Evolutionary conservation across 2,329 filamentous ascomycete genomes (phyloP).

Genomic region (Cercospora sesami): DNA sequence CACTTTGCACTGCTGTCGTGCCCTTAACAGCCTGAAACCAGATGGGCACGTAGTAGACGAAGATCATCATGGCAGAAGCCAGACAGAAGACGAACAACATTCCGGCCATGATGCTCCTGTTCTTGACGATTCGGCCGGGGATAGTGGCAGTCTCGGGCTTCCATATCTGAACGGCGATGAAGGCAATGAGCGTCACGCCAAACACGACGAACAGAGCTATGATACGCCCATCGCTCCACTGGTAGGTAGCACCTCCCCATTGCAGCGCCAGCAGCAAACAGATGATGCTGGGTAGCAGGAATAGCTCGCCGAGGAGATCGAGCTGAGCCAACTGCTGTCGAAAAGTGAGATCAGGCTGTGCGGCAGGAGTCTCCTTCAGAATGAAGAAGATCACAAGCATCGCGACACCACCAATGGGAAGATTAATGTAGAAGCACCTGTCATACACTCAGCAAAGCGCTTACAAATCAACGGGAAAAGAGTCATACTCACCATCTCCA

Average conservation of each 20-base stretch:
- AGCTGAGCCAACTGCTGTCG: conserved; percentile 47
- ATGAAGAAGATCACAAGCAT: conserved; percentile 43
- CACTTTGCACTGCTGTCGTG: conserved; percentile 47
- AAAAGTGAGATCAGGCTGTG: conserved; percentile 28
- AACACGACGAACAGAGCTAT: conserved; percentile 48
- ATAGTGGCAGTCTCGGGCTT: conserved; percentile 47
- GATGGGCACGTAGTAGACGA: conserved; percentile 49
- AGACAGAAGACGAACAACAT: conserved; percentile 45
- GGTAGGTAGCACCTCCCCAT: conserved; percentile 51
- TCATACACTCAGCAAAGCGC: neutral
- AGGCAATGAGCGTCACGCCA: conserved; percentile 41
- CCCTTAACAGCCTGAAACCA: conserved; percentile 53
- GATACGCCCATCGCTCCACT: conserved; percentile 43
- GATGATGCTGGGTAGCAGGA: conserved; percentile 45
- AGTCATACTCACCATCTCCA: conserved; percentile 38
- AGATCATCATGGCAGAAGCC: conserved; percentile 46
- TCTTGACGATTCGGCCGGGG: conserved; percentile 45
- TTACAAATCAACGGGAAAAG: neutral
- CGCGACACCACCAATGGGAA: conserved; percentile 46
- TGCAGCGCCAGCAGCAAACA: conserved; percentile 51
- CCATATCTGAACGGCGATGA: conserved; percentile 45
- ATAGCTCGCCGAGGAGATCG: conserved; percentile 46
- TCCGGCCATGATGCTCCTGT: conserved; percentile 44
- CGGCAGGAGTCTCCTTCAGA: conserved; percentile 36
- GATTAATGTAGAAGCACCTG: conserved; percentile 42